phyloP scores from a whole-genome alignment of 2,329 filamentous ascomycete species.

The Fusarium sublunatum region DNA sequence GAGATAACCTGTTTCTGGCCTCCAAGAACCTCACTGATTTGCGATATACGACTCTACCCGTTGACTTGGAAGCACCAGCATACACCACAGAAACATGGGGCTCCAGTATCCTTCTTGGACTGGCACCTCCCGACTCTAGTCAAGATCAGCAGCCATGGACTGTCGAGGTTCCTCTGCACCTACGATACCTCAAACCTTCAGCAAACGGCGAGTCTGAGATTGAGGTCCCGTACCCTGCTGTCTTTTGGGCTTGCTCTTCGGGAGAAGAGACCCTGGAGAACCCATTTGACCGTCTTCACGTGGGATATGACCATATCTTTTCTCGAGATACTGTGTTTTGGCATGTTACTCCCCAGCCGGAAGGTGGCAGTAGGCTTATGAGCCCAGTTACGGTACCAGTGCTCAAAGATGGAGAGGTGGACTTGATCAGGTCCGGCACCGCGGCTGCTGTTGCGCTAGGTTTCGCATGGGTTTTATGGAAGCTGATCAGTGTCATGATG shows the following conservation, averaged over 20 bases:
- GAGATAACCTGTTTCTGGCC: slow-evolving; percentile 78
- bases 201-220: slow-evolving; percentile 64
- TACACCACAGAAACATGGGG: slow-evolving; percentile 85
- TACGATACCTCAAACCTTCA: slow-evolving; percentile 80
- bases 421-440: slow-evolving; percentile 66
- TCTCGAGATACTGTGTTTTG: slow-evolving; percentile 82
- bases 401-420: slow-evolving; percentile 63
- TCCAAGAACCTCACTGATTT: slow-evolving; percentile 82
- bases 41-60: slow-evolving; percentile 76
- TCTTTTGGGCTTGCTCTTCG: slow-evolving; percentile 90
- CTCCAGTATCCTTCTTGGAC: slow-evolving; percentile 78
- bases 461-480: slow-evolving; percentile 77
- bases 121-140: slow-evolving; percentile 64
- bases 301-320: slow-evolving; percentile 90
- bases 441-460: slow-evolving; percentile 69
- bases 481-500: slow-evolving; percentile 53
- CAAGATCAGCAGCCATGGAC: slow-evolving; percentile 65
- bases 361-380: slow-evolving; percentile 55
- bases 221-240: slow-evolving; percentile 79
- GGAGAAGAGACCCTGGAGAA: slow-evolving; percentile 76
- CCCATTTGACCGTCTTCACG: slow-evolving; percentile 84
- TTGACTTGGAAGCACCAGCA: slow-evolving; percentile 90
- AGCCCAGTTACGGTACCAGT: slow-evolving; percentile 73
- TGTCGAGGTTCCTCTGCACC: slow-evolving; percentile 81
- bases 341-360: slow-evolving; percentile 71